Percentiles rank a stretch among this genome's conserved stretches.
These are phyloP conservation scores for Oropetium thomaeum DNA, from an alignment of 176 grass and related monocot species.

Conservation along the genomic window DNA sequence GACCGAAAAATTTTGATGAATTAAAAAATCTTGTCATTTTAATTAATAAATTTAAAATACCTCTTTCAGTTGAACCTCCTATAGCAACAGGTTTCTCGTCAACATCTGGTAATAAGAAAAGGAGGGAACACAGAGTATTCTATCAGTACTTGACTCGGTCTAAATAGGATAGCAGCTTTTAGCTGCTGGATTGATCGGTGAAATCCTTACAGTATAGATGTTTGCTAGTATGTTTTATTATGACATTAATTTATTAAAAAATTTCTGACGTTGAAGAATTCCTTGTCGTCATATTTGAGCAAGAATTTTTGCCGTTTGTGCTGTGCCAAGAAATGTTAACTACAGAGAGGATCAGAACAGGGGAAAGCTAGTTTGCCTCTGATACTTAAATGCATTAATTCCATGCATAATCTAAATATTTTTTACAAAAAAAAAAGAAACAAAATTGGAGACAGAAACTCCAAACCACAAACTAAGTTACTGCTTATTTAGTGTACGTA, in stretches of 20 bases:
- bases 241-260: background rate
- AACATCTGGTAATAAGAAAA: constrained; percentile 26
- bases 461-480: no score
- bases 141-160: background rate
- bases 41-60: background rate
- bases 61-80: constrained; percentile 51
- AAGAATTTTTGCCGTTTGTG: background rate
- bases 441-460: no score
- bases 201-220: no score
- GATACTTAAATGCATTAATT: no score
- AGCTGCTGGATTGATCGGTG: background rate
- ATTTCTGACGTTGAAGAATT: background rate
- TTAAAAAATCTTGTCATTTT: no score
- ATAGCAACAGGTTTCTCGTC: constrained; percentile 14
- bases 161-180: background rate
- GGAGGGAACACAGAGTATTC: background rate
- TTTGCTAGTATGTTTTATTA: background rate
- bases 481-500: no score
- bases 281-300: background rate
- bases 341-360: background rate
- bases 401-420: no score
- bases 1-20: background rate
- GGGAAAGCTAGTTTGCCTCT: no score
- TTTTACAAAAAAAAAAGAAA: no score
- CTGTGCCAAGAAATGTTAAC: background rate